Evolutionary conservation across 257 asterid genomes (phyloP).

Genomic region (Osmanthus fragrans): DNA sequence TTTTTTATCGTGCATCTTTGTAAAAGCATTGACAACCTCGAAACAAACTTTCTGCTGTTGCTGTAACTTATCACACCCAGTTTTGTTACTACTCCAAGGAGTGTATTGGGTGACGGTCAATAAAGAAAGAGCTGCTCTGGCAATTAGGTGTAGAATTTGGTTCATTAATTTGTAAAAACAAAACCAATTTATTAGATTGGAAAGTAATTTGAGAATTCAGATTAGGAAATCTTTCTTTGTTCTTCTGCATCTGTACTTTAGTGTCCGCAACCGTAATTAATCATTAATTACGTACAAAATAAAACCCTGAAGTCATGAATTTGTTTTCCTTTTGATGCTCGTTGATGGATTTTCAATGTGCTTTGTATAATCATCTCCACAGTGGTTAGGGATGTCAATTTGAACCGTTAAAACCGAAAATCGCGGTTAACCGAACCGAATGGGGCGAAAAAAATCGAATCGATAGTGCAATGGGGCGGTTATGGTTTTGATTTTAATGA

Average conservation of each 20-base stretch:
- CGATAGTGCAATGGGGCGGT: too few relatives aligned
- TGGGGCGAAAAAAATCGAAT: too few relatives aligned
- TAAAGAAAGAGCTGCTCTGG: conserved; percentile 24
- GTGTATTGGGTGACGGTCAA: conserved; percentile 36
- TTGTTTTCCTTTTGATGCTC: too few relatives aligned
- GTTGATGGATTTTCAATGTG: too few relatives aligned
- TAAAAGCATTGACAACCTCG: conserved; percentile 22
- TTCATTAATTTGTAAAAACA: conserved; percentile 49
- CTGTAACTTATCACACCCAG: conserved; percentile 37
- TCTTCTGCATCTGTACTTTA: neutral
- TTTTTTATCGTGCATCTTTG: conserved; percentile 18
- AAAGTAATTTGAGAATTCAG: neutral
- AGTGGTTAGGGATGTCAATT: too few relatives aligned
- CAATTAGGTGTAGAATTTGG: conserved; percentile 27
- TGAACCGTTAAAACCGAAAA: too few relatives aligned
- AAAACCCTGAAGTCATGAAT: too few relatives aligned
- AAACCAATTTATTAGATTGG: conserved; percentile 19
- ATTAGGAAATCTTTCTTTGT: neutral
- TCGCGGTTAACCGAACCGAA: too few relatives aligned
- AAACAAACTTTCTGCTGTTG: conserved; percentile 9
- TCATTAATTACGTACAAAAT: too few relatives aligned
- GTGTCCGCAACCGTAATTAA: too few relatives aligned
- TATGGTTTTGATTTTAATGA: too few relatives aligned
- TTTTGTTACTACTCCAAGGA: conserved; percentile 54
- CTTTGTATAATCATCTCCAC: too few relatives aligned